Evolutionary conservation across 495 filamentous ascomycete species (phyloP).

Genomic region (Penicillium malachiteum): DNA sequence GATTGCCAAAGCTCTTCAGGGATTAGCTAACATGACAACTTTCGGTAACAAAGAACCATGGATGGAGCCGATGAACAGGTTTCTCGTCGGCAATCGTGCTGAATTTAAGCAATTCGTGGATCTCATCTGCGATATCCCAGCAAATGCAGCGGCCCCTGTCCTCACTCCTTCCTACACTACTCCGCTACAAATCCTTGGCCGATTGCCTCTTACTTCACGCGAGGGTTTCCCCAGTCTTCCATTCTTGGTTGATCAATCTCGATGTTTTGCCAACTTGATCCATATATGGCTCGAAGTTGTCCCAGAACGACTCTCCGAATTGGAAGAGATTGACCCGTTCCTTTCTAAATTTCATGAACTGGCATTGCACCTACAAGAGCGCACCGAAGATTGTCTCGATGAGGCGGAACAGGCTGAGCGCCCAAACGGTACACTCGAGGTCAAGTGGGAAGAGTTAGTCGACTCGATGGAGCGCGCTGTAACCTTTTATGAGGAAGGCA

Average conservation of each 20-base stretch:
- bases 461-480: slow-evolving; percentile 62
- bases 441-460: slow-evolving; percentile 72
- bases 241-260: slow-evolving; percentile 87
- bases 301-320: slow-evolving; percentile 32
- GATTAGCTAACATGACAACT: slow-evolving; percentile 86
- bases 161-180: slow-evolving; percentile 89
- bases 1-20: slow-evolving; percentile 94
- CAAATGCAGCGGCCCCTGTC: slow-evolving; percentile 59
- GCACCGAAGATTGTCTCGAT: slow-evolving; percentile 69
- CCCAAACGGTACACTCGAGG: slow-evolving; percentile 56
- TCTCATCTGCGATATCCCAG: slow-evolving; percentile 76
- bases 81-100: slow-evolving; percentile 46
- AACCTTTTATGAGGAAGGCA: slow-evolving; percentile 45
- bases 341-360: slow-evolving; percentile 68
- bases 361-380: slow-evolving; percentile 68
- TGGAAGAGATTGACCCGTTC: slow-evolving; percentile 40
- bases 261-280: slow-evolving; percentile 84
- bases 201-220: slow-evolving; percentile 75
- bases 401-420: slow-evolving; percentile 71
- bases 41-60: slow-evolving; percentile 95
- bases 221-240: slow-evolving; percentile 95
- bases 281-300: slow-evolving; percentile 77
- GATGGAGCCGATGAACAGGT: slow-evolving; percentile 98
- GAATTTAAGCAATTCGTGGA: slow-evolving; percentile 89
- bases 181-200: slow-evolving; percentile 83